Evolutionary conservation across 148 eudicot species (phyloP).

Genomic region (Rhododendron simsii): DNA sequence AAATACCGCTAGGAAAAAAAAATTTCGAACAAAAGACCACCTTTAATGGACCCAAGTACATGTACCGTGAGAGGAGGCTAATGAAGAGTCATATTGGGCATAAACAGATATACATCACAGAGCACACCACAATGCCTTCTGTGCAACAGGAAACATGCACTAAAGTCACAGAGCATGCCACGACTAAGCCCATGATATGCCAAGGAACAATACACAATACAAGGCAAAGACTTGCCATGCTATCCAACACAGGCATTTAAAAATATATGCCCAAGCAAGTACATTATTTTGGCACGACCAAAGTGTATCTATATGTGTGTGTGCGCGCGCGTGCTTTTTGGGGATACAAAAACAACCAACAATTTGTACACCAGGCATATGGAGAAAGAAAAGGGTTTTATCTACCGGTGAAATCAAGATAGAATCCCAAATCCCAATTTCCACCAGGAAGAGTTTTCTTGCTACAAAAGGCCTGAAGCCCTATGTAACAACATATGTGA

Average conservation of each 20-base stretch:
- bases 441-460: neutral
- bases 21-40: neutral
- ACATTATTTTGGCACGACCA: neutral
- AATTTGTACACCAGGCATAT: neutral
- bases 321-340: neutral
- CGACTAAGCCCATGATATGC: neutral
- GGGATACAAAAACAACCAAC: neutral
- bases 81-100: neutral
- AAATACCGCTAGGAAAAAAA: too few relatives aligned
- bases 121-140: neutral
- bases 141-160: neutral
- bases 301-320: neutral
- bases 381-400: neutral
- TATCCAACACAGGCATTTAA: neutral
- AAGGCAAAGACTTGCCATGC: neutral
- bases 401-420: neutral
- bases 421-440: too few relatives aligned
- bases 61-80: neutral
- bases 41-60: neutral
- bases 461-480: neutral
- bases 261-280: neutral
- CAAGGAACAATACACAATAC: neutral
- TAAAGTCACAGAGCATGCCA: neutral
- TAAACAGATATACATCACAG: neutral
- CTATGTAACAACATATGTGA: neutral